These are phyloP conservation scores for Barnettozyma botsteinii DNA, from an alignment of 805 yeast species.

Conservation along the genomic window DNA sequence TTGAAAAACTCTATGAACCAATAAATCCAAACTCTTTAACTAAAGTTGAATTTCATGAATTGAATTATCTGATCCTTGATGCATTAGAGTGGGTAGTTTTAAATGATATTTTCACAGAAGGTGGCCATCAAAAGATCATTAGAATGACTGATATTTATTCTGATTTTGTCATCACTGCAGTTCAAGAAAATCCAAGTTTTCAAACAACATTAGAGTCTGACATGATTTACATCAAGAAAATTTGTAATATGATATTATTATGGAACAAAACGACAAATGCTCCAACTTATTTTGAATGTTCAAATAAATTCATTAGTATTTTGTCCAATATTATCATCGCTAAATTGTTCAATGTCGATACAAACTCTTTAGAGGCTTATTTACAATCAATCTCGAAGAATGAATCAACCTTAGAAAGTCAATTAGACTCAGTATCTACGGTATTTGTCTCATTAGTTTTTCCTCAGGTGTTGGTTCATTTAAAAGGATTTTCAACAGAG, in stretches of 20 bases:
- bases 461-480: slow-evolving; percentile 26
- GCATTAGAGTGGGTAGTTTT: slow-evolving; percentile 32
- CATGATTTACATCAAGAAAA: slow-evolving; percentile 15
- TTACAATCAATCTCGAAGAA: slow-evolving; percentile 11
- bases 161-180: slow-evolving; percentile 17
- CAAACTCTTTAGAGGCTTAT: slow-evolving; percentile 18
- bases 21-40: slow-evolving; percentile 7
- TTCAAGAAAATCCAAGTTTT: slow-evolving; percentile 26
- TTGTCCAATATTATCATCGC: slow-evolving; percentile 35
- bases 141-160: slow-evolving; percentile 24
- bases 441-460: slow-evolving; percentile 23
- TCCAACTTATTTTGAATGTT: slow-evolving; percentile 24
- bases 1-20: slow-evolving; percentile 13
- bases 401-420: slow-evolving; percentile 9
- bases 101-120: slow-evolving; percentile 30
- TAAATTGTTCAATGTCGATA: slow-evolving; percentile 22
- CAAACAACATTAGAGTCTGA: slow-evolving; percentile 30
- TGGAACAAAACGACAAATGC: slow-evolving; percentile 30
- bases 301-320: slow-evolving; percentile 29
- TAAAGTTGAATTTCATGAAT: slow-evolving; percentile 38
- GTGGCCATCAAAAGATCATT: slow-evolving; percentile 31
- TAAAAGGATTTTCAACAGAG: slow-evolving; percentile 27
- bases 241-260: slow-evolving; percentile 27
- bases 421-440: slow-evolving; percentile 12
- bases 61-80: slow-evolving; percentile 32